These are phyloP conservation scores for Linnemannia elongata DNA, from an alignment of 192 early-diverging fungal species.

Conservation along the genomic window DNA sequence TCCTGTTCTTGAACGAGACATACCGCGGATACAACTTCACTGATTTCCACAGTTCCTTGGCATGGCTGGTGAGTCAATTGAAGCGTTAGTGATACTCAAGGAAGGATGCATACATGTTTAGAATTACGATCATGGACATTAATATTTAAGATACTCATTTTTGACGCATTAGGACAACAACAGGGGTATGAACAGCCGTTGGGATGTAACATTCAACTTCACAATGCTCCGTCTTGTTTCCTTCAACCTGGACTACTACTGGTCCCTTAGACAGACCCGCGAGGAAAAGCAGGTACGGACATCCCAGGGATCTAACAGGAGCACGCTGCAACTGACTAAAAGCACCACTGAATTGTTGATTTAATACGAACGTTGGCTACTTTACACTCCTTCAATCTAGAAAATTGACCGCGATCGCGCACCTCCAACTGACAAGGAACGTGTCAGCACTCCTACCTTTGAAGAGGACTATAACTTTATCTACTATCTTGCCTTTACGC, in stretches of 20 bases:
- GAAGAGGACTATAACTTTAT: conserved; percentile 80
- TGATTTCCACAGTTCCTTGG: conserved; percentile 61
- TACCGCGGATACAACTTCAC: conserved; percentile 82
- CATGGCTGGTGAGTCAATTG: conserved; percentile 68
- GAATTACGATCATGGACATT: background rate
- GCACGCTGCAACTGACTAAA: background rate
- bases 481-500: conserved; percentile 83
- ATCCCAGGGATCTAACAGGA: background rate
- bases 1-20: conserved; percentile 86
- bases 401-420: conserved; percentile 54
- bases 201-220: conserved; percentile 94
- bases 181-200: conserved; percentile 81
- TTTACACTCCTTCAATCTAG: conserved; percentile 34
- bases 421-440: conserved; percentile 67
- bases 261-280: conserved; percentile 59
- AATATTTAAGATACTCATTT: background rate
- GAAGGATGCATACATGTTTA: background rate
- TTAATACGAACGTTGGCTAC: background rate
- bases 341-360: background rate
- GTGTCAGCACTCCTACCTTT: conserved; percentile 68
- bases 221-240: conserved; percentile 91
- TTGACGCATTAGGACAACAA: conserved; percentile 67
- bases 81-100: background rate
- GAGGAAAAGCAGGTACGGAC: background rate
- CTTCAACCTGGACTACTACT: conserved; percentile 95